Evolutionary conservation across 2,329 filamentous ascomycete species (phyloP).

Genomic region (Fusarium veterinarium): DNA sequence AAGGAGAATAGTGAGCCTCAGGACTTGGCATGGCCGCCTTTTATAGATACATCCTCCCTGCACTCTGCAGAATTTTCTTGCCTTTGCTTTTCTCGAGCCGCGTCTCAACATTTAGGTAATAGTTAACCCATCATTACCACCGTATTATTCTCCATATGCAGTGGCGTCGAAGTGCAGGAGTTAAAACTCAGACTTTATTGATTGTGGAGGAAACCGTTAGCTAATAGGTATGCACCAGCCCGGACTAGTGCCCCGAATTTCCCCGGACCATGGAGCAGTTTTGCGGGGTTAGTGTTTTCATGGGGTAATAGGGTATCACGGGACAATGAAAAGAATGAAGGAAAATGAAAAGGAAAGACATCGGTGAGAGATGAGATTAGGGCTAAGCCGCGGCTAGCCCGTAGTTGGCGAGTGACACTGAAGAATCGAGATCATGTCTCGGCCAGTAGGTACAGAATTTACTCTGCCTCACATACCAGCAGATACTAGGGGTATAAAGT

Average conservation of each 20-base stretch:
- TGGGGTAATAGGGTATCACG: conserved; percentile 31
- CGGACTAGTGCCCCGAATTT: conserved; percentile 28
- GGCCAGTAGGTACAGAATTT: accelerated
- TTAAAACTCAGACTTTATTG: conserved; percentile 4
- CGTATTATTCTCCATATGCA: neutral
- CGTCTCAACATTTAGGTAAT: conserved; percentile 26
- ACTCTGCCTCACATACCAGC: neutral
- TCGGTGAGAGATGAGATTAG: neutral
- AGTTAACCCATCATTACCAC: conserved; percentile 8
- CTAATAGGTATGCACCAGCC: conserved; percentile 27
- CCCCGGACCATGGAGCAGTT: conserved; percentile 27
- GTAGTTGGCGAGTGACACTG: neutral
- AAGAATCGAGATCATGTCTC: neutral
- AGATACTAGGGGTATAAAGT: accelerated
- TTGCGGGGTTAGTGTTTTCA: conserved; percentile 33
- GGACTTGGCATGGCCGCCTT: conserved; percentile 6
- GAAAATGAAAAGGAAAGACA: neutral
- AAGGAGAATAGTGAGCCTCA: neutral
- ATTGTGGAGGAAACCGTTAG: conserved; percentile 26
- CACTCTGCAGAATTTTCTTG: neutral
- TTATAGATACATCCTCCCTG: conserved; percentile 12
- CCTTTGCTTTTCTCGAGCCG: neutral
- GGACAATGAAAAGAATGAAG: conserved; percentile 2
- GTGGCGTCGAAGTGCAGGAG: conserved; percentile 9
- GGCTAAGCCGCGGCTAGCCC: conserved; percentile 1